Evolutionary conservation across 2,329 filamentous ascomycete species (phyloP).

Genomic region (Cladobotryum mycophilum): DNA sequence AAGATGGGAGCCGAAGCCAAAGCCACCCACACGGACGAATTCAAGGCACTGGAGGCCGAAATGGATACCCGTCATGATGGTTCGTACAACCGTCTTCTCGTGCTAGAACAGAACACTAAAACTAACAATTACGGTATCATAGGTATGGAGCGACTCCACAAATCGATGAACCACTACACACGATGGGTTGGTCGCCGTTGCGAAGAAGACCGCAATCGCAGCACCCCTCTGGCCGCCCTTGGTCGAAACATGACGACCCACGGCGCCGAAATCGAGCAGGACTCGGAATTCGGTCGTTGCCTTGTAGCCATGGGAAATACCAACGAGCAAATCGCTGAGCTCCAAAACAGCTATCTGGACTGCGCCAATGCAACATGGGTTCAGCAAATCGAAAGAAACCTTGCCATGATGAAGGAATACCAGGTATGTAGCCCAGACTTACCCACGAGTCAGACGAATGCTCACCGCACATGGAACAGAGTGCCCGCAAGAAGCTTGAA

Average conservation of each 20-base stretch:
- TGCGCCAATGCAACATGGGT: slow-evolving; percentile 79
- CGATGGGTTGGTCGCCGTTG: slow-evolving; percentile 82
- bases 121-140: background rate
- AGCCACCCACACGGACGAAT: slow-evolving; percentile 82
- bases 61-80: slow-evolving; percentile 87
- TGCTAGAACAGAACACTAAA: background rate
- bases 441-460: background rate
- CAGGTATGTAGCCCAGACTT: slow-evolving; percentile 53
- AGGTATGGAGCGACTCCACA: slow-evolving; percentile 89
- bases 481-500: slow-evolving; percentile 89
- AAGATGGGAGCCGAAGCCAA: slow-evolving; percentile 90
- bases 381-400: slow-evolving; percentile 80
- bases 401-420: slow-evolving; percentile 97
- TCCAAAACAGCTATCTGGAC: slow-evolving; percentile 76
- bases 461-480: slow-evolving; percentile 28
- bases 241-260: slow-evolving; percentile 82
- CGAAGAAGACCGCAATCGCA: slow-evolving; percentile 59
- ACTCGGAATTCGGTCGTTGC: slow-evolving; percentile 87
- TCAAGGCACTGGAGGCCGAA: slow-evolving; percentile 82
- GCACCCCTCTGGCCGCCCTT: slow-evolving; percentile 69
- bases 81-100: slow-evolving; percentile 35
- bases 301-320: slow-evolving; percentile 72
- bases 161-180: slow-evolving; percentile 77
- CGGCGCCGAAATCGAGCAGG: slow-evolving; percentile 84
- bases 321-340: slow-evolving; percentile 78